Evolutionary conservation across 2,329 filamentous ascomycete genomes (phyloP).

Genomic region (Cercospora janseana): DNA sequence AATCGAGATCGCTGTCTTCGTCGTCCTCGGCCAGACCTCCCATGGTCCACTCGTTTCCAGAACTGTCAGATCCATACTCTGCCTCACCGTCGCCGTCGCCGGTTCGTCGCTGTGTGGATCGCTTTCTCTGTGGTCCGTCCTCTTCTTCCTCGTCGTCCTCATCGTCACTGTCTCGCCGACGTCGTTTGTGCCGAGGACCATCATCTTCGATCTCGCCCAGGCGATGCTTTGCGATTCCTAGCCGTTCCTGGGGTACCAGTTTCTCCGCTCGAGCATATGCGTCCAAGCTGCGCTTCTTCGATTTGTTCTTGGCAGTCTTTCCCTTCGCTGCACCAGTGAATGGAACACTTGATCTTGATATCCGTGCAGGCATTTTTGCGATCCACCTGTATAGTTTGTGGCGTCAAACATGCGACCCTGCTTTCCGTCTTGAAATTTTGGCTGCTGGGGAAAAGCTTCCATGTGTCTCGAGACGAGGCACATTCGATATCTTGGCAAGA

Average conservation of each 20-base stretch:
- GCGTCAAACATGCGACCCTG: not conserved
- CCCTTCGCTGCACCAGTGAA: slow-evolving; percentile 30
- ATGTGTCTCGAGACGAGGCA: slow-evolving; percentile 6
- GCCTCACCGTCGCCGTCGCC: slow-evolving; percentile 46
- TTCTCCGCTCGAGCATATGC: slow-evolving; percentile 64
- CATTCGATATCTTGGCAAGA: slow-evolving; percentile 3
- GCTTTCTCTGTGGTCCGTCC: slow-evolving; percentile 35
- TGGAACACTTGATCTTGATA: slow-evolving; percentile 41
- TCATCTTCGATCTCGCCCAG: slow-evolving; percentile 56
- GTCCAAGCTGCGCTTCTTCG: slow-evolving; percentile 57
- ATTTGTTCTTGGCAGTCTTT: slow-evolving; percentile 42
- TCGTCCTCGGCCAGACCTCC: slow-evolving; percentile 64
- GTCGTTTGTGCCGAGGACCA: slow-evolving; percentile 44
- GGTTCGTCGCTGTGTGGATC: slow-evolving; percentile 30
- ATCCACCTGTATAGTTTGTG: not conserved
- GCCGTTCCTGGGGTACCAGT: slow-evolving; percentile 54
- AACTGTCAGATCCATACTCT: slow-evolving; percentile 77
- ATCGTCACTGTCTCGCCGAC: slow-evolving; percentile 51
- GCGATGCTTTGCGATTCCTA: slow-evolving; percentile 56
- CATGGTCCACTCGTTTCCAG: slow-evolving; percentile 81
- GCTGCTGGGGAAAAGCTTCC: slow-evolving; percentile 14
- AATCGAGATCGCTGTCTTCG: slow-evolving; percentile 68
- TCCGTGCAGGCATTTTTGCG: slow-evolving; percentile 46
- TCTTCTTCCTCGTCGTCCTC: slow-evolving; percentile 46
- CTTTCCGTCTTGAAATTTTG: slow-evolving; percentile 19